Evolutionary conservation across 164 flowering plant species (phyloP).

Genomic region (Liriodendron chinense): DNA sequence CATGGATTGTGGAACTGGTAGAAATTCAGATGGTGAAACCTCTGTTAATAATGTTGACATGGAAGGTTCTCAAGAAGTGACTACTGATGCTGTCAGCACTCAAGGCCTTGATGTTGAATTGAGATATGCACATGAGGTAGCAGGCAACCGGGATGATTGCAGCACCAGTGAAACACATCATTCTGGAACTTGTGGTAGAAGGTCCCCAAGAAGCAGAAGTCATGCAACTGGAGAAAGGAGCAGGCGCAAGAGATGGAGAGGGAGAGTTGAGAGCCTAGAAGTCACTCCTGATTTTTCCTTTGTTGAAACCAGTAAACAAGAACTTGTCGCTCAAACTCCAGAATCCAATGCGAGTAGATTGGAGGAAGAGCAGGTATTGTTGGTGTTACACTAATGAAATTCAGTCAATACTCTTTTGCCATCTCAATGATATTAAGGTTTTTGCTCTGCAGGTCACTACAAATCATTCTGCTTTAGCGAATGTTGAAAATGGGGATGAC

Average conservation of each 20-base stretch:
- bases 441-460: conserved; percentile 36
- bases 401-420: neutral
- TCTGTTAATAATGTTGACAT: conserved; percentile 28
- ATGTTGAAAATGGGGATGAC: conserved; percentile 28
- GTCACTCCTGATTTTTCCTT: conserved; percentile 23
- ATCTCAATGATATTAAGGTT: neutral
- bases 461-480: conserved; percentile 20
- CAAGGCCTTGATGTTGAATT: conserved; percentile 48
- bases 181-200: conserved; percentile 25
- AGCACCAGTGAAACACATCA: conserved; percentile 71
- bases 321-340: conserved; percentile 14
- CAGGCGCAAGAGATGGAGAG: conserved; percentile 91
- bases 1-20: conserved; percentile 32
- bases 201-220: conserved; percentile 46
- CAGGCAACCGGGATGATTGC: conserved; percentile 56
- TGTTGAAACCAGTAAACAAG: conserved; percentile 31
- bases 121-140: conserved; percentile 48
- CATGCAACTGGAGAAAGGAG: conserved; percentile 54
- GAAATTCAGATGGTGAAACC: conserved; percentile 53
- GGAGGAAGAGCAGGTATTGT: conserved; percentile 34
- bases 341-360: conserved; percentile 13
- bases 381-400: neutral
- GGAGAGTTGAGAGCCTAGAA: conserved; percentile 54
- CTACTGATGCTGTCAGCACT: conserved; percentile 30
- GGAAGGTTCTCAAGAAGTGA: conserved; percentile 36